These are phyloP conservation scores for Fusarium succisae DNA, from an alignment of 2,329 filamentous ascomycete genomes.

Conservation along the genomic window DNA sequence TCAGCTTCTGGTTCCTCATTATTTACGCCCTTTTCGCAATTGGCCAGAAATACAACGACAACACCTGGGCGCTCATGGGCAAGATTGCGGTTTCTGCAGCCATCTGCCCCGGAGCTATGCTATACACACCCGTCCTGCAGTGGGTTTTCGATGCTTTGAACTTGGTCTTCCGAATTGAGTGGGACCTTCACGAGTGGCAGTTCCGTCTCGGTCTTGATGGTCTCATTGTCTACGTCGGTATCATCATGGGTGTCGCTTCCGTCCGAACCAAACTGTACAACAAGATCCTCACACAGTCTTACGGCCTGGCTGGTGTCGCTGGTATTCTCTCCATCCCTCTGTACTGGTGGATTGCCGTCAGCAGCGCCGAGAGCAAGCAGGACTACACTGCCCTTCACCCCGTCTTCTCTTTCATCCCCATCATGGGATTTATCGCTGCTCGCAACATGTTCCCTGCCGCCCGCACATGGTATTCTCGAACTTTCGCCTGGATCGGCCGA, in stretches of 20 bases:
- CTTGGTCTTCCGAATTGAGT: slow-evolving; percentile 56
- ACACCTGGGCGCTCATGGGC: slow-evolving; percentile 52
- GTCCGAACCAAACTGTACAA: slow-evolving; percentile 29
- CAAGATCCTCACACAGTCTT: slow-evolving; percentile 32
- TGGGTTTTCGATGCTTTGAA: slow-evolving; percentile 45
- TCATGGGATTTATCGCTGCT: slow-evolving; percentile 61
- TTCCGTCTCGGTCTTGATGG: slow-evolving; percentile 62
- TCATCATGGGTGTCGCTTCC: slow-evolving; percentile 51
- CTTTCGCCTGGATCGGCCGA: slow-evolving; percentile 61
- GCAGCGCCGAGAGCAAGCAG: slow-evolving; percentile 33
- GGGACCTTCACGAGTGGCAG: slow-evolving; percentile 59
- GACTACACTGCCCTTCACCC: slow-evolving; percentile 62
- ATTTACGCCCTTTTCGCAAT: slow-evolving; percentile 61
- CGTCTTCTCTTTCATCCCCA: slow-evolving; percentile 62
- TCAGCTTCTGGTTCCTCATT: slow-evolving; percentile 70
- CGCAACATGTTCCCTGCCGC: slow-evolving; percentile 53
- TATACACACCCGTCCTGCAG: slow-evolving; percentile 23
- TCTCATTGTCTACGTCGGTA: slow-evolving; percentile 65
- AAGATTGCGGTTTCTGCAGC: slow-evolving; percentile 60
- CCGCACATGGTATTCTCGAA: slow-evolving; percentile 47
- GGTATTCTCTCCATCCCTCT: slow-evolving; percentile 41
- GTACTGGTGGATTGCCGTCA: slow-evolving; percentile 45
- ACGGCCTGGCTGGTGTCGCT: slow-evolving; percentile 25
- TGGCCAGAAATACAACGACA: slow-evolving; percentile 54
- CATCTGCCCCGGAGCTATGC: slow-evolving; percentile 44